These are phyloP conservation scores for Kuraishia borneana DNA, from an alignment of 805 yeast genomes.

Conservation along the genomic window DNA sequence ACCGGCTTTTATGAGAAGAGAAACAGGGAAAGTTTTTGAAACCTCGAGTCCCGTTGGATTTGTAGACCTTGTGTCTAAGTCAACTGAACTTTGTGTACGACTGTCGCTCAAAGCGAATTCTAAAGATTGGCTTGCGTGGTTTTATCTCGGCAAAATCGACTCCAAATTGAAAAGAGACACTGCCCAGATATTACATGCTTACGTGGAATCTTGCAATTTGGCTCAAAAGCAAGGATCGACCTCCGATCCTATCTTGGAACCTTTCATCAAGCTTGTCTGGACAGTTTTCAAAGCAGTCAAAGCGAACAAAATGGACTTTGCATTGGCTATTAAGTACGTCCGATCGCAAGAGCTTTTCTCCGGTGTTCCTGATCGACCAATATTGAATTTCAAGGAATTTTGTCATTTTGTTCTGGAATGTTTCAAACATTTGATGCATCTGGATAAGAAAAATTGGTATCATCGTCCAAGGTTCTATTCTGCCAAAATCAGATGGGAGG, in stretches of 20 bases:
- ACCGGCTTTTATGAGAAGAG: conserved; percentile 22
- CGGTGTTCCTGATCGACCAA: conserved; percentile 2
- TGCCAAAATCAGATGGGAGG: conserved; percentile 50
- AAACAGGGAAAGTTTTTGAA: conserved; percentile 11
- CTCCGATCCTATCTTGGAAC: conserved; percentile 59
- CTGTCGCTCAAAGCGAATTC: conserved; percentile 26
- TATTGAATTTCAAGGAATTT: conserved; percentile 17
- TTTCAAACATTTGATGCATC: conserved; percentile 32
- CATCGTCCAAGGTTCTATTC: conserved; percentile 72
- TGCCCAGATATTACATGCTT: conserved; percentile 24
- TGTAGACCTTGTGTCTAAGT: no score
- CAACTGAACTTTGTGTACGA: no score
- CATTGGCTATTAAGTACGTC: conserved; percentile 28
- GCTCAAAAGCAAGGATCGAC: conserved; percentile 26
- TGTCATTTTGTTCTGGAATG: conserved; percentile 29
- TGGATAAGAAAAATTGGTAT: conserved; percentile 86
- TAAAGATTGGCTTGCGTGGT: conserved; percentile 51
- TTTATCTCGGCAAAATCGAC: conserved; percentile 46
- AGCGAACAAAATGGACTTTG: conserved; percentile 19
- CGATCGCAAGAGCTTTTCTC: conserved; percentile 20
- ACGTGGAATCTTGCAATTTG: conserved; percentile 31
- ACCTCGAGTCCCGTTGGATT: conserved; percentile 1
- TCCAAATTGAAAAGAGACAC: conserved; percentile 29
- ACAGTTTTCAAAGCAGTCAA: conserved; percentile 44
- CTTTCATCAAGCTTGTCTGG: conserved; percentile 60